phyloP scores from a whole-genome alignment of 78 protist genomes.

The Chrysochromulina tobinii region DNA sequence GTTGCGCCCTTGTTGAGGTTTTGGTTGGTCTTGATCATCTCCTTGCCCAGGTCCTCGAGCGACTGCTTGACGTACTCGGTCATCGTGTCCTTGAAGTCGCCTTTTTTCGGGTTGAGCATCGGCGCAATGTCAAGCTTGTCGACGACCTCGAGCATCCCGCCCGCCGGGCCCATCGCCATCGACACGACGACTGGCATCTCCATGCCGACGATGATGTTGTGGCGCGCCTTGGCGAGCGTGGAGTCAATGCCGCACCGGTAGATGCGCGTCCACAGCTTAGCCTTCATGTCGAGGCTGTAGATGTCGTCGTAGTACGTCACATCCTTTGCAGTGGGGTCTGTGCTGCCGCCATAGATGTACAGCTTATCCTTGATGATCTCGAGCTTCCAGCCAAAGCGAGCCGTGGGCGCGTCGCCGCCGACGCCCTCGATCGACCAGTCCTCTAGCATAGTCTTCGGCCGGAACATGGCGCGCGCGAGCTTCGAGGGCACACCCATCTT shows the following conservation, averaged over 20 bases:
- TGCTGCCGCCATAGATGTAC: not conserved
- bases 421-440: not conserved
- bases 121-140: not conserved
- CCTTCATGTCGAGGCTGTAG: not conserved
- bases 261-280: not conserved
- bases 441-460: not conserved
- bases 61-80: not conserved
- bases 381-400: not conserved
- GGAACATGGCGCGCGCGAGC: not conserved
- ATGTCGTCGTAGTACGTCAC: not conserved
- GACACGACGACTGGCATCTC: not conserved
- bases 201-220: too few species aligned
- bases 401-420: not conserved
- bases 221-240: not conserved
- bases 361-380: not conserved
- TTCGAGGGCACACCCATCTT: not conserved
- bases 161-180: not conserved
- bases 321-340: not conserved
- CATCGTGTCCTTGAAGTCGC: not conserved
- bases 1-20: too few species aligned
- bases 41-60: not conserved
- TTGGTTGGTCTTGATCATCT: not conserved
- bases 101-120: not conserved
- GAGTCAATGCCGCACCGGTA: not conserved
- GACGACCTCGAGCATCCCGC: not conserved